These are phyloP conservation scores for Colletotrichum shisoi DNA, from an alignment of 2,329 filamentous ascomycete genomes.

Conservation along the genomic window DNA sequence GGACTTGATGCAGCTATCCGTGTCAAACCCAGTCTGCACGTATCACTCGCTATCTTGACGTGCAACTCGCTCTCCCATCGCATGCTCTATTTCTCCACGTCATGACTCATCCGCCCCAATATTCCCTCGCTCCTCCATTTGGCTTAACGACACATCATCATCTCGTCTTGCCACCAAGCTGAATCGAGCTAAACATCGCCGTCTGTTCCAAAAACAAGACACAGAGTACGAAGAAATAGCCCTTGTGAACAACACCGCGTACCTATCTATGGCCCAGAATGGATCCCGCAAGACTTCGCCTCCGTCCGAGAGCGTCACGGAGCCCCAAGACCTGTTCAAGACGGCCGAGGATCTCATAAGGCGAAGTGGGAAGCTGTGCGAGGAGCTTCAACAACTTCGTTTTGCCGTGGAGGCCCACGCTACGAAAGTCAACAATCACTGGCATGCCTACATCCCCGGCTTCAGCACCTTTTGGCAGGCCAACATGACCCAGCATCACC, in stretches of 20 bases:
- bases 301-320: background rate
- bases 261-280: background rate
- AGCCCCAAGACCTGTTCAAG: conserved; percentile 1
- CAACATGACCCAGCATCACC: conserved; percentile 17
- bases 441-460: conserved; percentile 32
- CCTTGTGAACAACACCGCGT: background rate
- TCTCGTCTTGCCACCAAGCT: background rate
- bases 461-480: conserved; percentile 34
- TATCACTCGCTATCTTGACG: background rate
- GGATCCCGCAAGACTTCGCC: background rate
- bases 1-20: background rate
- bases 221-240: background rate
- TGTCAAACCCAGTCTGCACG: background rate
- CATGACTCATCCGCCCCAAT: conserved; percentile 16
- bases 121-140: background rate
- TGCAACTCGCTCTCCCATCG: background rate
- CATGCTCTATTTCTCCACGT: background rate
- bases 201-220: background rate
- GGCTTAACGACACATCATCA: background rate
- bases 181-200: background rate
- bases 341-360: conserved; percentile 18
- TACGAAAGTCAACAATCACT: conserved; percentile 23
- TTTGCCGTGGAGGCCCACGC: conserved; percentile 17
- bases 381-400: conserved; percentile 19
- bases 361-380: conserved; percentile 16